These are phyloP conservation scores for Pythium monospermum DNA, from an alignment of 352 stramenopile genomes.

Conservation along the genomic window DNA sequence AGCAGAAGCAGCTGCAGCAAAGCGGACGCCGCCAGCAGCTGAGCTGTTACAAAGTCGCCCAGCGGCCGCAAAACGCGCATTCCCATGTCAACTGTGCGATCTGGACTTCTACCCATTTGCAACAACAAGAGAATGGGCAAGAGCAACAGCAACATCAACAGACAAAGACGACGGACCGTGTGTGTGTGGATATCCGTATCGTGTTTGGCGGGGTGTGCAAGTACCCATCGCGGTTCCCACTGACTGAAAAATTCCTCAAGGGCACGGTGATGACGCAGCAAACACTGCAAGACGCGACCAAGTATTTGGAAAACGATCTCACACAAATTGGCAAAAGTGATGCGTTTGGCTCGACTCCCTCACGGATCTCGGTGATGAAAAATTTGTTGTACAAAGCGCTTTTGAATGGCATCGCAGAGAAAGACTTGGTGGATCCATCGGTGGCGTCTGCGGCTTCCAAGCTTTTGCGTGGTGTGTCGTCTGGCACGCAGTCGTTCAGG, in stretches of 20 bases:
- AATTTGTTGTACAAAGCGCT: slow-evolving; percentile 30
- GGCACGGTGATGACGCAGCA: slow-evolving; percentile 17
- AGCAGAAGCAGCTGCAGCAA: neutral
- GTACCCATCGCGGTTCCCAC: slow-evolving; percentile 17
- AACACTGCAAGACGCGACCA: slow-evolving; percentile 9
- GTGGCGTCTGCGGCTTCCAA: slow-evolving; percentile 16
- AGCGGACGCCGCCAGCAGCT: slow-evolving; percentile 12
- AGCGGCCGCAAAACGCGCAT: slow-evolving; percentile 46
- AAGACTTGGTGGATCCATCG: slow-evolving; percentile 7
- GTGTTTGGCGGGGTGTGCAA: slow-evolving; percentile 34
- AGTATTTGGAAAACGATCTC: slow-evolving; percentile 16
- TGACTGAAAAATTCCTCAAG: slow-evolving; percentile 22
- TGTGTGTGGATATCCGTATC: slow-evolving; percentile 21
- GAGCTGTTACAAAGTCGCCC: slow-evolving; percentile 46
- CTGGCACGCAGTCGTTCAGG: slow-evolving; percentile 27
- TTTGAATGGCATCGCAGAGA: slow-evolving; percentile 4
- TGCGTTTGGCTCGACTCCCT: slow-evolving; percentile 22
- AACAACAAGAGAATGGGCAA: slow-evolving; percentile 3
- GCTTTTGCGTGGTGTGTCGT: slow-evolving; percentile 19
- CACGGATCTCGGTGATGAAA: slow-evolving; percentile 29
- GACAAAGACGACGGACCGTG: too few relatives aligned
- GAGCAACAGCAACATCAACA: too few relatives aligned
- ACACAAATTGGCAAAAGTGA: slow-evolving; percentile 26
- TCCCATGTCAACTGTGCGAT: slow-evolving; percentile 54
- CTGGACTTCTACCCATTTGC: slow-evolving; percentile 11